Base-by-base conservation (phyloP, 768 basidiomycete species). In the Tricholoma furcatifolium region DNA sequence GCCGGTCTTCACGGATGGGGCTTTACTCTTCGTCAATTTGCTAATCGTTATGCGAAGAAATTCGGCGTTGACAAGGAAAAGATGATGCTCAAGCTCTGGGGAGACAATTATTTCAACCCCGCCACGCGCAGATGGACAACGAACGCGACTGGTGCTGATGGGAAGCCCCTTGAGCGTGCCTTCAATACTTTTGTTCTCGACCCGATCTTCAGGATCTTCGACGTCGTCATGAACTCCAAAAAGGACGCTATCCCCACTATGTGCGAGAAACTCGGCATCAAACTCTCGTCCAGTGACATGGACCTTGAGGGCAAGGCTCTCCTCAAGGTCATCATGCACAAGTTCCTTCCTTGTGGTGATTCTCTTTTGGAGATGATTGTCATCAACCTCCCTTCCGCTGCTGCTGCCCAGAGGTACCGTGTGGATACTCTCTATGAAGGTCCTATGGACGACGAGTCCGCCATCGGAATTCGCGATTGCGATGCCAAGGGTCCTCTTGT, bases 1-100 rank as follows among this genome's bases (percentile, higher is more conserved):
- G 97, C 97, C 61, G 97, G 97, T 82, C 90, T 99, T 59, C 97
- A 99, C 75, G 97, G 97, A 63, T 99, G 97, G 97, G 95, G 86
- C 47, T 98, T 99, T 82, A 95, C 96, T 58, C 93, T 99, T 66
- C 92, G 94, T 67, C 93, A 98, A 72, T 99, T 99, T 71, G 94
- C 97, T 44, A 67, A 69, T 58, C 87, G 95, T 53, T 99, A 99
- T 73, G 82, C 91, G 60, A 98, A 98, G 83, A 98, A 93, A 74
- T 99, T 99, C 65, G 94, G 95, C 84, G 95, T 98, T 17, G 91
- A 95, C 76, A 95, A 95, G 78, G 89, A 91, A 59, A 98, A 98
- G 83, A 93, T 99, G 84, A 96, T 99, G 89, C 62, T 71, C 56
- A 95, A 90, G 76, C 85, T 99, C 42, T 99, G 97, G 97, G 97